These are phyloP conservation scores for Pythium vanterpoolii DNA, from an alignment of 352 stramenopile genomes.

Conservation along the genomic window DNA sequence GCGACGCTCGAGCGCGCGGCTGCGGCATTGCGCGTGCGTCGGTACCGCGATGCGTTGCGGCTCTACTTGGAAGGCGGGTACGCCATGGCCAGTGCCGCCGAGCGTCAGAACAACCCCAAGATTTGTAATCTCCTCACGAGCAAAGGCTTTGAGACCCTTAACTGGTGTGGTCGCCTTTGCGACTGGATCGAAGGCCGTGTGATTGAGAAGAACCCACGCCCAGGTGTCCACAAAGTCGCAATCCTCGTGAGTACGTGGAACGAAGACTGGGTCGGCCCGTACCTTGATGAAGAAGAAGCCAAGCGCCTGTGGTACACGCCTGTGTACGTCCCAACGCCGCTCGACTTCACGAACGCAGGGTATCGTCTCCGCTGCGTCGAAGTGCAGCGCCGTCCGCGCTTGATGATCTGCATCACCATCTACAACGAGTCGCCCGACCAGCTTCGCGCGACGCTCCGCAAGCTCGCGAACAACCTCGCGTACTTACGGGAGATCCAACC, in stretches of 20 bases:
- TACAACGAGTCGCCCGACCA: slow-evolving; percentile 77
- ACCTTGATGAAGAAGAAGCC: slow-evolving; percentile 72
- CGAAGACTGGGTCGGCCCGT: slow-evolving; percentile 70
- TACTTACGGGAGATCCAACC: slow-evolving; percentile 56
- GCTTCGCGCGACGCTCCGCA: slow-evolving; percentile 70
- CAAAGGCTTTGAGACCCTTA: slow-evolving; percentile 85
- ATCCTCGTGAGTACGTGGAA: slow-evolving; percentile 69
- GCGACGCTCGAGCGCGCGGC: slow-evolving; percentile 69
- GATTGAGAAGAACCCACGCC: slow-evolving; percentile 66
- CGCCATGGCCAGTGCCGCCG: slow-evolving; percentile 77
- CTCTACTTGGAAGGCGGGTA: slow-evolving; percentile 84
- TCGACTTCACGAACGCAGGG: slow-evolving; percentile 75
- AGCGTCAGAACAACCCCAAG: slow-evolving; percentile 75
- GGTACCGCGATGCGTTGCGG: slow-evolving; percentile 77
- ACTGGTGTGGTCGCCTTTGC: slow-evolving; percentile 77
- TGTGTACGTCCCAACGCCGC: slow-evolving; percentile 52
- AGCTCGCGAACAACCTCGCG: slow-evolving; percentile 79
- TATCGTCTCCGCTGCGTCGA: slow-evolving; percentile 80
- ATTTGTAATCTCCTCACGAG: slow-evolving; percentile 83
- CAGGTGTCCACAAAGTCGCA: slow-evolving; percentile 75
- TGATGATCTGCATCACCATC: slow-evolving; percentile 87
- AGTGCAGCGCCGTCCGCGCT: slow-evolving; percentile 55
- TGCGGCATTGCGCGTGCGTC: slow-evolving; percentile 44
- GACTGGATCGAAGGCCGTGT: slow-evolving; percentile 85
- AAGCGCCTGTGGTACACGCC: slow-evolving; percentile 80